Base-by-base conservation (phyloP, 2,329 filamentous ascomycete species). In the Penicillium decumbens region DNA sequence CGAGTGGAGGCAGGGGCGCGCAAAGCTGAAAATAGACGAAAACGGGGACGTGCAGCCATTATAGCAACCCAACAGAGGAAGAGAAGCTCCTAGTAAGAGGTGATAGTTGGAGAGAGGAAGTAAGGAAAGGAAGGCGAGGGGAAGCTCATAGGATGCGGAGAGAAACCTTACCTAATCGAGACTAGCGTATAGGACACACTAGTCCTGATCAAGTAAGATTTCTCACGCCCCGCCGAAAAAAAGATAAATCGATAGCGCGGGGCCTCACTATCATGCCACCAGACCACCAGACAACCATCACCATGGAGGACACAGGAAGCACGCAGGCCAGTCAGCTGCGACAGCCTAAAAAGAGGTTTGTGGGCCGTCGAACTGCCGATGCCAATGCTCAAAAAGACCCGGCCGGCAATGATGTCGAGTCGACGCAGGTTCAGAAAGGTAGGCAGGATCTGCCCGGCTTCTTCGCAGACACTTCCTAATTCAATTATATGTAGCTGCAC, bases 291-390 rank as follows among this genome's bases (percentile, higher is more conserved):
- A 27, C 24, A 13, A 3, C 23, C 8, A 29, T 29, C 45, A 58
- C 57, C 37, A 63, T 64, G 38, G 58, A 65, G 41, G 45, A 62
- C 41, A 53, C 64, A 44, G 20, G 43, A 4, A 43, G 32, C 7
- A 28, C 9, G 18, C 37, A 40, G 24, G 41, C 40, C 18, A 53
- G 59, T 49, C 41, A 67, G 42, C 54, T 76, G 72, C 68, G 78
- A 77, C 87, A 92, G 63, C 93, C 93, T 20, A 95, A 88, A 76
- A 91, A 92, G 72, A 82, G 92, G 50, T 98, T 98, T 60, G 86
- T 98, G 15, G 93, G 93, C 27, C 80, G 89, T 58, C 83, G 85
- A 61, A 81, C 88, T 20, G 88, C 88, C 7, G 72, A 75, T 37
- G 66, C 72, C 18, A 70, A 72, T 54, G 63, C 68, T 78, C 82